Percentiles rank a stretch among this genome's conserved stretches.
phyloP scores from a whole-genome alignment of 1,284 basidiomycete genomes.

The Cryptococcus sp. region DNA sequence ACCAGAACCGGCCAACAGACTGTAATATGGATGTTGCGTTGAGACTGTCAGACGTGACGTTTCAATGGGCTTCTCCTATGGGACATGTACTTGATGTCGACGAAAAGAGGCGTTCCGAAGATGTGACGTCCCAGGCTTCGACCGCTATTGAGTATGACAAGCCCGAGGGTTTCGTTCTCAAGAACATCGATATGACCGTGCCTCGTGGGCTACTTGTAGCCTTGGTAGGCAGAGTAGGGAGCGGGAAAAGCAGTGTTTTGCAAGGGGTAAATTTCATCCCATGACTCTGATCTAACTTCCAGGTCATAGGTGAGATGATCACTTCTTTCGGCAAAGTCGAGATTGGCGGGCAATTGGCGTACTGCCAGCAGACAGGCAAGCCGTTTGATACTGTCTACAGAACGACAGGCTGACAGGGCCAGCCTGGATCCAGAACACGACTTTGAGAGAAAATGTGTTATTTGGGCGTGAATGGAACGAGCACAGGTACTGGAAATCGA shows the following conservation, averaged over 20 bases:
- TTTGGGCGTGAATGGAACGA: slow-evolving; percentile 68
- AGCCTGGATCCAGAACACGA: slow-evolving; percentile 85
- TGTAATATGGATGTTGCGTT: slow-evolving; percentile 54
- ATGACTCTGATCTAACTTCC: slow-evolving; percentile 1
- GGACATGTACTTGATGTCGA: background rate
- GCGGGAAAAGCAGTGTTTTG: slow-evolving; percentile 61
- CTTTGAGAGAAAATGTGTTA: slow-evolving; percentile 55
- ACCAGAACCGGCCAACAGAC: slow-evolving; percentile 51
- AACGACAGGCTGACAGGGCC: slow-evolving; percentile 33
- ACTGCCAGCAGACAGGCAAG: slow-evolving; percentile 57
- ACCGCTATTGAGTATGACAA: slow-evolving; percentile 6
- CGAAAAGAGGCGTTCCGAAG: background rate
- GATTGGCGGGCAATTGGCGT: slow-evolving; percentile 68
- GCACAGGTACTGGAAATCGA: slow-evolving; percentile 61
- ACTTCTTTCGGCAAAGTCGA: slow-evolving; percentile 54
- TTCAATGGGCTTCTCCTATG: slow-evolving; percentile 41
- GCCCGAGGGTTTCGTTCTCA: slow-evolving; percentile 53
- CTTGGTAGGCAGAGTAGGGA: slow-evolving; percentile 60
- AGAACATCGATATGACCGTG: slow-evolving; percentile 56
- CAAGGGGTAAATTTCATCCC: slow-evolving; percentile 53
- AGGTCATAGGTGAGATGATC: slow-evolving; percentile 66
- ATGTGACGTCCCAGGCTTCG: background rate
- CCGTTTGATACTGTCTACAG: background rate
- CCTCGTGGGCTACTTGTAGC: slow-evolving; percentile 60
- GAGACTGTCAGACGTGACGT: slow-evolving; percentile 56